These are phyloP conservation scores for Penicillium silybi DNA, from an alignment of 495 filamentous ascomycete species.

Conservation along the genomic window DNA sequence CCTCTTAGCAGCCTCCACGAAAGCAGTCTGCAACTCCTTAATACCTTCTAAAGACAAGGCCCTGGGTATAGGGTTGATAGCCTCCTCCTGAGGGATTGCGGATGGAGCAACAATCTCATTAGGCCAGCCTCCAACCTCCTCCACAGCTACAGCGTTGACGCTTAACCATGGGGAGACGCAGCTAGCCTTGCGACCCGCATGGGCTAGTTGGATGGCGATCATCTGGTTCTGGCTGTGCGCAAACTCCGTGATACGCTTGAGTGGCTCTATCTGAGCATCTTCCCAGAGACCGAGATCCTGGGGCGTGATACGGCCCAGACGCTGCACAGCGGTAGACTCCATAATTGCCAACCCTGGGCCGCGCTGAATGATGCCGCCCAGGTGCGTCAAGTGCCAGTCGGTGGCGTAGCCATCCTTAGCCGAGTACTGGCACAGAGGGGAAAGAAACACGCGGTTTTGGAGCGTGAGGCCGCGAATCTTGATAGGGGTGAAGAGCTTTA, in stretches of 20 bases:
- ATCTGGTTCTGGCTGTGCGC: conserved; percentile 38
- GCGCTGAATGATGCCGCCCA: conserved; percentile 20
- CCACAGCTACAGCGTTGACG: conserved; percentile 25
- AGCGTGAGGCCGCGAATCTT: not conserved
- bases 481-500: not conserved
- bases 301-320: conserved; percentile 62
- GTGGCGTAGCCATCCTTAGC: not conserved
- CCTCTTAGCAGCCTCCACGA: conserved; percentile 41
- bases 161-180: too few relatives aligned
- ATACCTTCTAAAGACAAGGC: conserved; percentile 22
- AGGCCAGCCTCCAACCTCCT: conserved; percentile 57
- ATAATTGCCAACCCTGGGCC: conserved; percentile 56
- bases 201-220: conserved; percentile 53
- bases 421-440: conserved; percentile 50
- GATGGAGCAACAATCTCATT: conserved; percentile 53
- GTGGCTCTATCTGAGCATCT: conserved; percentile 53
- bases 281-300: conserved; percentile 60
- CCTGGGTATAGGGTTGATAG: too few relatives aligned
- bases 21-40: conserved; percentile 44
- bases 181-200: conserved; percentile 57
- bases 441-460: not conserved
- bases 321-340: conserved; percentile 59
- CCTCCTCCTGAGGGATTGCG: not conserved
- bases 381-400: not conserved
- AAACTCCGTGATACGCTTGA: conserved; percentile 55